These are phyloP conservation scores for Suhomyces bribrorum DNA, from an alignment of 1,139 yeast genomes.

Conservation along the genomic window DNA sequence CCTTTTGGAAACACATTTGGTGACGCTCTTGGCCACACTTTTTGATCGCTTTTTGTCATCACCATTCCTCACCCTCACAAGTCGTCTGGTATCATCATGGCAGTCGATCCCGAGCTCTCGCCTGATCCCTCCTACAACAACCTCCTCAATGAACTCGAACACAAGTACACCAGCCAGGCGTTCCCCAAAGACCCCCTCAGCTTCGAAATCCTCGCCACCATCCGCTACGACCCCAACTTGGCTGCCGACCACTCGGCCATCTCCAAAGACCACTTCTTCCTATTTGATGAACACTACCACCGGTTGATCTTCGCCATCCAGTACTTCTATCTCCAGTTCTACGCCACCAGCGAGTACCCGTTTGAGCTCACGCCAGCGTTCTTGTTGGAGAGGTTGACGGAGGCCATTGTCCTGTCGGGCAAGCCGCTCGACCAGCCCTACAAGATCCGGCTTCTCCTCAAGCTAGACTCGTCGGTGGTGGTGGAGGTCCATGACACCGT, in stretches of 20 bases:
- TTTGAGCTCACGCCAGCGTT: slow-evolving; percentile 43
- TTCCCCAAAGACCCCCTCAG: slow-evolving; percentile 26
- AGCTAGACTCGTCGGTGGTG: slow-evolving; percentile 48
- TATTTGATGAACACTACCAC: slow-evolving; percentile 63
- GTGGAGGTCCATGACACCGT: slow-evolving; percentile 52
- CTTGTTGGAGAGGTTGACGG: slow-evolving; percentile 47
- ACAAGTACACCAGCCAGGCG: slow-evolving; percentile 20
- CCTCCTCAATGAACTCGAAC: slow-evolving; percentile 7
- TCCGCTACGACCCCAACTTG: slow-evolving; percentile 69
- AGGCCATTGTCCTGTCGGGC: slow-evolving; percentile 34
- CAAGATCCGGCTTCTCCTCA: slow-evolving; percentile 60
- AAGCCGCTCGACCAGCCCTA: slow-evolving; percentile 41
- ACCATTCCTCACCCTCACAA: neutral
- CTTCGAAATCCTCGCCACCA: slow-evolving; percentile 64
- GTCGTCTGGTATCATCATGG: neutral
- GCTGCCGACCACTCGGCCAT: slow-evolving; percentile 21
- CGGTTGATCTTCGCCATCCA: slow-evolving; percentile 55
- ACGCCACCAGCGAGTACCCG: slow-evolving; percentile 13
- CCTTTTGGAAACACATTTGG: too few species aligned
- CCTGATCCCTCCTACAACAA: neutral
- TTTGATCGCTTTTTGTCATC: neutral
- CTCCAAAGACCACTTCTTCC: slow-evolving; percentile 49
- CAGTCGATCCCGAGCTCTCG: neutral
- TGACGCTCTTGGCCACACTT: too few species aligned
- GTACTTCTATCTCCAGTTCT: slow-evolving; percentile 46